Base-by-base conservation (phyloP, 805 yeast genomes). In the Metschnikowia koreensis region DNA sequence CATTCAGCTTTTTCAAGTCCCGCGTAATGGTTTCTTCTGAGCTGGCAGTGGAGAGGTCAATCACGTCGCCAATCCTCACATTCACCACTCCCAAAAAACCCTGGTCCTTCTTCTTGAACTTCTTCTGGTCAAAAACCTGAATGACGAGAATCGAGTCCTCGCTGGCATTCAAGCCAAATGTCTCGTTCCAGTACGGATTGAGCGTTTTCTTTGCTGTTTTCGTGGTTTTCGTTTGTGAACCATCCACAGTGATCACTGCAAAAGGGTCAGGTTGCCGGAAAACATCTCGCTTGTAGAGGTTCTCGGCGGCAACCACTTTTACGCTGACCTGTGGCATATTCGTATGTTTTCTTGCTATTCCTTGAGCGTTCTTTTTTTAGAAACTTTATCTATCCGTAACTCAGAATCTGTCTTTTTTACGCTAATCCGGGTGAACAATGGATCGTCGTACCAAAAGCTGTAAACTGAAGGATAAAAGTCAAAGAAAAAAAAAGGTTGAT, bases 121-220 rank as follows among this genome's bases (percentile, higher is more conserved):
- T 94, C 68, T 91, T 92, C 68, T 93, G 98, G 69, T 94, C 98
- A 71, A 94, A 94, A 7, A 94, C 94, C 69, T 94, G 98, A 55
- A 94, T 83, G 12, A 93, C 96, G 47, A 94, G 75, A 41, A 92
- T 88, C 8, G 96, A 87, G 64, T 87, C 87, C 63, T 88, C 96
- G 39, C 85, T 87, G 53, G 84, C 77, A 48, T 79, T 80, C 70
- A 94, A 91, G 50, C 81, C 81, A 65, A 93, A 94, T 1, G 87
- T 75, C 70, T 94, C 97, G 71, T 94, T 92, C 99, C 99, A 94
- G 71, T 92, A 94, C 10, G 99, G 99, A 64, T 94, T 90, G 60
- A 93, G 75, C 2, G 98, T 94, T 71, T 89, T 91, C 65, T 90
- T 89, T 31, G 96, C 94, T 36, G 96, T 94, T 46, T 90, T 83